Evolutionary conservation across 306 rosid genomes (phyloP), one percentile per base, ranked within the genome.

Genomic region (Ochetophila trinervis): DNA sequence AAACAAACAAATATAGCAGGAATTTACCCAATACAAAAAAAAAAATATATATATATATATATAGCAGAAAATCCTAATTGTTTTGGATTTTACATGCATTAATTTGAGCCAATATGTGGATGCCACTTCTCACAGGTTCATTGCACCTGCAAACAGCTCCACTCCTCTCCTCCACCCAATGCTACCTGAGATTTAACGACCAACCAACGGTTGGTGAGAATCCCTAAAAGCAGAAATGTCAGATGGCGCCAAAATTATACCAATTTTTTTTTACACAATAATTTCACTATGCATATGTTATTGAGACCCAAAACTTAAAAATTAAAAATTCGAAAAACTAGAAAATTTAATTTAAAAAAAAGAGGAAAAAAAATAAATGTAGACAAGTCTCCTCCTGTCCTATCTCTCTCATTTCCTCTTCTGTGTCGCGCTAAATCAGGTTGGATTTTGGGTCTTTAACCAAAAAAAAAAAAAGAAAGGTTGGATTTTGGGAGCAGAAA

Each of bases 151-250:
- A 14, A 4, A 27, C 32, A 27, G 32, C 32, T 27, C 32, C 32
- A 27, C 32, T 27, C 32, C 2, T 27, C 32, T 27, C 32, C 32
- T 2, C 32, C 32, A 27, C 18, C 23, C 51, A 61, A 21, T 40
- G 10, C 45, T 12, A 40, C 45, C 45, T 10, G 45, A 10, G 45
- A 34, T 15, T 16, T 69, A 49, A 53, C 53, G 59, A 55, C 63
- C 14, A 30, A 57, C 45, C 44, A 12, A 8, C 32, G 32, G 36
- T 49, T 21, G 67, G 49, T 2, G 45, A 22, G 20, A 70, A 70
- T 5, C 62, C 40, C 23, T n/a, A n/a, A 4, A 12, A 70, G 60
- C 61, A 34, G 40, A 61, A 40, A 61, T 67, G 74, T 52, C 60
- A 10, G 62, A 70, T 61, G 60, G 14, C 50, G 51, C 30, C 52